Conservation (phyloP, 106 monocot species). For the Agapanthus africanus region DNA sequence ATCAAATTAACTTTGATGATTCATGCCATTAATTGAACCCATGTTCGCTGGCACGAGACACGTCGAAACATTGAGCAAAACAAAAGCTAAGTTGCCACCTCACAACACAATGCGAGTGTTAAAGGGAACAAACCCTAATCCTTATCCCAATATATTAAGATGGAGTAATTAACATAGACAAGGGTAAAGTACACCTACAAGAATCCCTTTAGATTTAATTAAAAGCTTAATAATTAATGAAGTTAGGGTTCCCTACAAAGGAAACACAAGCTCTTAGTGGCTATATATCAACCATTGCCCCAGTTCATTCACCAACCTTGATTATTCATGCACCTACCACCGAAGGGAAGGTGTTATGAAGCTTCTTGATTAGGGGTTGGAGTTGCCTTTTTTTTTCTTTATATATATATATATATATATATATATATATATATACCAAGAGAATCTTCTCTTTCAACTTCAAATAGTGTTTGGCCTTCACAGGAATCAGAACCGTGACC, state of each 20-base stretch:
- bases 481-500: too few relatives aligned
- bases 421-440: too few relatives aligned
- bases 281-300: not conserved
- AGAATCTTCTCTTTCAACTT: too few relatives aligned
- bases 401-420: too few relatives aligned
- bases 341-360: not conserved
- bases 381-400: too few relatives aligned
- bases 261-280: slow-evolving; percentile 12
- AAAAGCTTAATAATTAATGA: not conserved
- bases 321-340: too few relatives aligned
- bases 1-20: not conserved
- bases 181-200: too few relatives aligned
- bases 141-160: slow-evolving; percentile 19
- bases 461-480: too few relatives aligned
- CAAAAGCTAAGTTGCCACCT: not conserved
- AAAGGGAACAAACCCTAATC: slow-evolving; percentile 4
- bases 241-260: not conserved
- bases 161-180: not conserved
- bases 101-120: not conserved
- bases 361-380: too few relatives aligned
- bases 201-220: not conserved
- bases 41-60: slow-evolving; percentile 20
- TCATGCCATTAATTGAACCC: not conserved
- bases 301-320: too few relatives aligned
- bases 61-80: not conserved